Base-by-base conservation (phyloP, 805 yeast species). In the Blastobotrys terrestris region DNA sequence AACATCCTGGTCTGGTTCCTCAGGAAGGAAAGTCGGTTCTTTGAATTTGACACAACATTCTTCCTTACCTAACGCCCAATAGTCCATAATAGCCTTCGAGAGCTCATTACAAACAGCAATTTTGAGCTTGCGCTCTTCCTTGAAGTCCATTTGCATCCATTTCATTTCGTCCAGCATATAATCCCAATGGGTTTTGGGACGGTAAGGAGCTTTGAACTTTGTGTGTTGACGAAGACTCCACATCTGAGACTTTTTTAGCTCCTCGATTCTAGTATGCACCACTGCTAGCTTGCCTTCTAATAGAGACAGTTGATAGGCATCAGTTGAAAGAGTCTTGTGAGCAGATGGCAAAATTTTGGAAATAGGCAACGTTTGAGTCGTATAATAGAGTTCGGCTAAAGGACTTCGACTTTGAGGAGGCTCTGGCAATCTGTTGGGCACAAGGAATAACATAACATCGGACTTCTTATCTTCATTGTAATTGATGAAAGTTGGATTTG, bases 181-280 rank as follows among this genome's bases (percentile, higher is more conserved):
- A 60, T 85, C 92, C 88, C 95, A 81, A 58, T 87, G 91, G 2
- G 81, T 71, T 31, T 73, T 71, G 31, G 61, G 57, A 15, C 74
- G 58, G 21, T 58, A 78, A 0, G 98, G 97, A 58, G 88, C 95
- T 11, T 75, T 63, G 61, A 76, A 84, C 57, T 79, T 77, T 50
- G 77, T 73, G 0, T 95, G 96, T 66, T 94, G 99, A 50, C 95
- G 76, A 50, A 94, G 72, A 19, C 96, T 84, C 98, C 99, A 94
- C 61, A 87, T 83, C 1, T 87, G 86, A 53, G 85, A 84, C 46
- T 95, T 75, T 66, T 89, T 88, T 57, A 94, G 74, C 66, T 92
- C 98, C 63, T 92, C 98, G 46, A 94, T 91, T 55, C 98, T 76
- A 1, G 95, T 85, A 61, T 89, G 86, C 16, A 89, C 81, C 8